These are phyloP conservation scores for Nakazawaea anatomiae DNA, from an alignment of 805 yeast species.

Conservation along the genomic window DNA sequence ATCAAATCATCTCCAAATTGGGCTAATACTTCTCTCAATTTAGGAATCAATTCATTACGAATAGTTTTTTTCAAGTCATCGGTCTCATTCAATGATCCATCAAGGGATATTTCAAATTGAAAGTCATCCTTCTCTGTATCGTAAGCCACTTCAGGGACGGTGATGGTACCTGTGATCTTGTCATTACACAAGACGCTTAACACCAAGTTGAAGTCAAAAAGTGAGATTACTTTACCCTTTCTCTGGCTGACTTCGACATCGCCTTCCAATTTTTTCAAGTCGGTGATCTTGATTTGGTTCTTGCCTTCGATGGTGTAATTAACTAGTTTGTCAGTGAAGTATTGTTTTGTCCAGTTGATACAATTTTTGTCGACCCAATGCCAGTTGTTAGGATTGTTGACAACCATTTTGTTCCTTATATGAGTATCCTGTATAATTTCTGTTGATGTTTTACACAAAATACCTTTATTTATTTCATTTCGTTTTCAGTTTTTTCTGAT, in stretches of 20 bases:
- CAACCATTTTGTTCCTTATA: constrained; percentile 55
- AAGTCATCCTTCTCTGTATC: constrained; percentile 83
- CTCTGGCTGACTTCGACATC: constrained; percentile 97
- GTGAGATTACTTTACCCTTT: constrained; percentile 90
- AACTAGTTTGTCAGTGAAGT: constrained; percentile 58
- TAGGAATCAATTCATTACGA: constrained; percentile 55
- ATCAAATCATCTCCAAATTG: constrained; percentile 78
- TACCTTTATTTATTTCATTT: too few relatives aligned
- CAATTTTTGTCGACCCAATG: constrained; percentile 99
- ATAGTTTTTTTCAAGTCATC: constrained; percentile 49
- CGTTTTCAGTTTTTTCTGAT: too few relatives aligned
- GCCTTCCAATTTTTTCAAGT: constrained; percentile 70
- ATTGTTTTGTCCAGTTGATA: constrained; percentile 80
- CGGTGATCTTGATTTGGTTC: constrained; percentile 29
- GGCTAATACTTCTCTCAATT: constrained; percentile 53
- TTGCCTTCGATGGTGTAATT: constrained; percentile 33
- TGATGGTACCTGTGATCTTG: constrained; percentile 62
- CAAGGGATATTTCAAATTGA: constrained; percentile 73
- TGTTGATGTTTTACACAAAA: too few relatives aligned
- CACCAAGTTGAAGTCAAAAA: constrained; percentile 74
- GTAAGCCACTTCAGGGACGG: constrained; percentile 89
- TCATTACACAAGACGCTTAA: constrained; percentile 51
- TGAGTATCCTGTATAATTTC: not conserved
- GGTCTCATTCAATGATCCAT: constrained; percentile 30
- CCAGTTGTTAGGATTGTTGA: constrained; percentile 97